phyloP scores from a whole-genome alignment of 176 grass and related monocot species.

The Paspalum notatum region DNA sequence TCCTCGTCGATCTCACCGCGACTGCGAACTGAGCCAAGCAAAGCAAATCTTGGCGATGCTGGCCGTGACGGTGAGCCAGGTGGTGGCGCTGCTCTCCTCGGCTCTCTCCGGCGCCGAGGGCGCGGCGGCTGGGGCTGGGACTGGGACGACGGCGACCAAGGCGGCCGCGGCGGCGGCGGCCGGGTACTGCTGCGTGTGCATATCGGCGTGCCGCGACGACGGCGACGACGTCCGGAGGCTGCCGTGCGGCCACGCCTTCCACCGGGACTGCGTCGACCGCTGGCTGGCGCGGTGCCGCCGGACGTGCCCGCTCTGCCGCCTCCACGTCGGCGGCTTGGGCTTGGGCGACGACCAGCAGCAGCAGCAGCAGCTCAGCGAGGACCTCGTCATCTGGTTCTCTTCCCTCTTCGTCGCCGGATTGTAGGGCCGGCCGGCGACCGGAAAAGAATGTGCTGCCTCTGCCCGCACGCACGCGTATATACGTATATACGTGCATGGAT shows the following conservation, averaged over 20 bases:
- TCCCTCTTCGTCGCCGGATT: constrained; percentile 64
- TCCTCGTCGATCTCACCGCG: neutral
- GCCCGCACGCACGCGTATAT: neutral
- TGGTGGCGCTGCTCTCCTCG: constrained; percentile 50
- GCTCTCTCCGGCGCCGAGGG: constrained; percentile 32
- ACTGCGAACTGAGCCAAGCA: neutral
- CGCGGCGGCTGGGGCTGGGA: neutral
- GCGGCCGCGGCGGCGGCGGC: neutral
- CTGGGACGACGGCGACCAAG: neutral
- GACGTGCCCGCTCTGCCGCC: constrained; percentile 81
- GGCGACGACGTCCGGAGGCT: constrained; percentile 54
- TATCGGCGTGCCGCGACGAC: constrained; percentile 57
- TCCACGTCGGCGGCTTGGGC: constrained; percentile 39
- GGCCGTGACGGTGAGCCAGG: constrained; percentile 45
- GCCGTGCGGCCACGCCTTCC: constrained; percentile 75
- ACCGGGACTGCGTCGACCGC: constrained; percentile 66
- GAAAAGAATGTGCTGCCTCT: neutral
- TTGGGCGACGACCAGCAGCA: constrained; percentile 25
- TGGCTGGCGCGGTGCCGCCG: constrained; percentile 70
- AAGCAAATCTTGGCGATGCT: neutral
- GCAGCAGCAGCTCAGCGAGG: constrained; percentile 60
- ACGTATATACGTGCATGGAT: neutral
- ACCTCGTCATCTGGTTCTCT: constrained; percentile 84
- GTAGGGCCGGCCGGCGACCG: neutral
- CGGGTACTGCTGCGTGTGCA: constrained; percentile 72